These are phyloP conservation scores for Saccharata proteae DNA, from an alignment of 2,329 filamentous ascomycete species.

Conservation along the genomic window DNA sequence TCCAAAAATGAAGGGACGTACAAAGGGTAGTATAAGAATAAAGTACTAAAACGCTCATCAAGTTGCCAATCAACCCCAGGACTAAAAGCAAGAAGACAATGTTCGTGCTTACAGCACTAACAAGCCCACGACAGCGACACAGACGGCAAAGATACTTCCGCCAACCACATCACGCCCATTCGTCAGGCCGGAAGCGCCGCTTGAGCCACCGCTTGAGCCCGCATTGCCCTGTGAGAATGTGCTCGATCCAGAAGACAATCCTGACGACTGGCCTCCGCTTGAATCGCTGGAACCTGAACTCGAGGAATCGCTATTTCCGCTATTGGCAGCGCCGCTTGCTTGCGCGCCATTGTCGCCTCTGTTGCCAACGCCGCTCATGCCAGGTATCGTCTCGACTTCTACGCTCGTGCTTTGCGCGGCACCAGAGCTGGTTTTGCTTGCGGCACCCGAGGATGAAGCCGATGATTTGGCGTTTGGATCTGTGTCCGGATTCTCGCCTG, in stretches of 20 bases:
- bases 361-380: slow-evolving; percentile 40
- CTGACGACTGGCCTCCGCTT: slow-evolving; percentile 10
- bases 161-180: slow-evolving; percentile 14
- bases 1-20: too few species aligned
- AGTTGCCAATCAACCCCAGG: too few species aligned
- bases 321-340: slow-evolving; percentile 9
- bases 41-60: too few species aligned
- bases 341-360: slow-evolving; percentile 16
- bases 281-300: slow-evolving; percentile 10
- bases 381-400: slow-evolving; percentile 40
- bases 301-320: background rate
- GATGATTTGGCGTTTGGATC: slow-evolving; percentile 23
- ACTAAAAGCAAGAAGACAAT: too few species aligned
- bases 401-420: slow-evolving; percentile 6
- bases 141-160: slow-evolving; percentile 22
- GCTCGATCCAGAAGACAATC: slow-evolving; percentile 13
- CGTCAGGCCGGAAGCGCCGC: slow-evolving; percentile 16
- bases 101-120: slow-evolving; percentile 20
- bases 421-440: slow-evolving; percentile 11
- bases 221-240: slow-evolving; percentile 11
- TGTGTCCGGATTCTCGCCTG: slow-evolving; percentile 57
- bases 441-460: slow-evolving; percentile 14
- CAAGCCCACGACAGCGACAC: slow-evolving; percentile 20
- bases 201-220: slow-evolving; percentile 10
- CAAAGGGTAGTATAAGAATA: too few species aligned